Conservation (phyloP, 2,329 filamentous ascomycete species). For the Massarina eburnea region DNA sequence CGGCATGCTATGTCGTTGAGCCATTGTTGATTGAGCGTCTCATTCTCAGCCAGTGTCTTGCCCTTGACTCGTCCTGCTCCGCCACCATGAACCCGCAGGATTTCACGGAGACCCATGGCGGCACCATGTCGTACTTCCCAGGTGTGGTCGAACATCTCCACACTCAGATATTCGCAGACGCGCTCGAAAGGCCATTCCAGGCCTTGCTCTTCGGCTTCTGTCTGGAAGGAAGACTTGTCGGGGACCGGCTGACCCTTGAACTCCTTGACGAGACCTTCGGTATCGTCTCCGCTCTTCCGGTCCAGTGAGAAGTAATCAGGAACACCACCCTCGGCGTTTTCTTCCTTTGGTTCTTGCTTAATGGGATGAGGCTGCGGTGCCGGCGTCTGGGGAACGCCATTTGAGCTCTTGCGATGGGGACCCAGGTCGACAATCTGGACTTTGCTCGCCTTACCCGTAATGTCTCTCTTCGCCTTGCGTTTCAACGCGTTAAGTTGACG, state of each 20-base stretch:
- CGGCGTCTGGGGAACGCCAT: slow-evolving; percentile 56
- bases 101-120: slow-evolving; percentile 89
- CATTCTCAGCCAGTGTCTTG: slow-evolving; percentile 73
- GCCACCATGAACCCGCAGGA: slow-evolving; percentile 85
- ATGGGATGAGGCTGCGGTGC: slow-evolving; percentile 56
- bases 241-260: slow-evolving; percentile 83
- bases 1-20: slow-evolving; percentile 94
- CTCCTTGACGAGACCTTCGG: slow-evolving; percentile 88
- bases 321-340: slow-evolving; percentile 61
- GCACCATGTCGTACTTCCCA: slow-evolving; percentile 98
- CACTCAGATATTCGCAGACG: slow-evolving; percentile 88
- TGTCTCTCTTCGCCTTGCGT: slow-evolving; percentile 86
- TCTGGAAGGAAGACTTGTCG: slow-evolving; percentile 83
- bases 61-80: slow-evolving; percentile 79
- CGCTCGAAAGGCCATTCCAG: slow-evolving; percentile 92
- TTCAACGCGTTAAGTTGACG: slow-evolving; percentile 94
- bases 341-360: slow-evolving; percentile 62
- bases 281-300: slow-evolving; percentile 77
- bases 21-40: slow-evolving; percentile 78
- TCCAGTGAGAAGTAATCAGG: slow-evolving; percentile 91
- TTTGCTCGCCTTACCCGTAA: slow-evolving; percentile 87
- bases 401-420: slow-evolving; percentile 62
- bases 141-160: slow-evolving; percentile 88
- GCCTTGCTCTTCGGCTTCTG: slow-evolving; percentile 74
- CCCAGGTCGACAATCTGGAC: slow-evolving; percentile 87